These are phyloP conservation scores for Botrytis deweyae DNA, from an alignment of 2,329 filamentous ascomycete genomes.

Conservation along the genomic window DNA sequence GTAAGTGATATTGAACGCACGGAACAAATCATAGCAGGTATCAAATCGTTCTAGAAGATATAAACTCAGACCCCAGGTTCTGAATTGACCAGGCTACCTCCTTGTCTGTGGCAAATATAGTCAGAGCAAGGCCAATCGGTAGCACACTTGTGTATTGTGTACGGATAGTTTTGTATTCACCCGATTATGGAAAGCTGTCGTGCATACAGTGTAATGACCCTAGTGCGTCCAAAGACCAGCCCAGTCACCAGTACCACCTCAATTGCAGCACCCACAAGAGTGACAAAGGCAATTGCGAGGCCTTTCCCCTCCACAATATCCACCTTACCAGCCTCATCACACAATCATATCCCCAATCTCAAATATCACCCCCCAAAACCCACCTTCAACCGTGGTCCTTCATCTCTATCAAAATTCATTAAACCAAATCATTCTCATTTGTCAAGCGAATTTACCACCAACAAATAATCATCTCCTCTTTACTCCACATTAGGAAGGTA, in stretches of 20 bases:
- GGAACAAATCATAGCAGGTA: constrained; percentile 14
- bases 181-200: constrained; percentile 4
- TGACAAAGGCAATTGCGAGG: not conserved
- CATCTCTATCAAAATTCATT: constrained; percentile 6
- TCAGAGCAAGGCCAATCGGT: not conserved
- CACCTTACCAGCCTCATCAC: constrained; percentile 4
- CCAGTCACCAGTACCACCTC: not conserved
- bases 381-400: not conserved
- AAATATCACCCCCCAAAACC: not conserved
- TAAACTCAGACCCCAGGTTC: constrained; percentile 20
- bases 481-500: constrained; percentile 18
- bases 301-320: not conserved
- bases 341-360: constrained; percentile 6
- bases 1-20: constrained; percentile 12
- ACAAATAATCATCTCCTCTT: constrained; percentile 7
- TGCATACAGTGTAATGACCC: not conserved
- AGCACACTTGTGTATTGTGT: constrained; percentile 2
- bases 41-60: constrained; percentile 22
- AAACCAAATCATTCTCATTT: constrained; percentile 11
- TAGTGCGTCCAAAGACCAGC: not conserved
- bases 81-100: constrained; percentile 10
- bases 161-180: not conserved
- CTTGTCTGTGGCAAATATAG: constrained; percentile 15
- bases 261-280: not conserved
- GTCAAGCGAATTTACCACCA: constrained; percentile 9